Conservation (phyloP, 495 filamentous ascomycete species). For the Neurospora pannonica region DNA sequence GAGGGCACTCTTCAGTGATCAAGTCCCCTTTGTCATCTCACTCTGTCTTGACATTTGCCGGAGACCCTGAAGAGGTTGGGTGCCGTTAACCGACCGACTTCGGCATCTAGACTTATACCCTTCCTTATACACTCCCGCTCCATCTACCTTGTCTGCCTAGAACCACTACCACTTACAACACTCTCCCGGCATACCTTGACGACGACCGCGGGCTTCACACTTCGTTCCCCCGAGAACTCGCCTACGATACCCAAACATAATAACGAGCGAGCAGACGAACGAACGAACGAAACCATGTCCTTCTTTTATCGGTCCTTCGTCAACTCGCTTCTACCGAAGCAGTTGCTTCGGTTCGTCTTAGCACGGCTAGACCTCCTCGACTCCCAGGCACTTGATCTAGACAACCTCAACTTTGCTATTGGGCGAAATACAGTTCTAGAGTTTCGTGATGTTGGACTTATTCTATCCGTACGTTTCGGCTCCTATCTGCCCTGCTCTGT, state of each 20-base stretch:
- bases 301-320: slow-evolving; percentile 56
- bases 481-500: not conserved
- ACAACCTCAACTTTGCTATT: slow-evolving; percentile 67
- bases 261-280: not conserved
- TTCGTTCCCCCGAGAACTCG: not conserved
- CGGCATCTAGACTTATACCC: not conserved
- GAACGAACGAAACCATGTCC: slow-evolving; percentile 30
- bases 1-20: not conserved
- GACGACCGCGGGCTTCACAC: not conserved
- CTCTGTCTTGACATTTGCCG: not conserved
- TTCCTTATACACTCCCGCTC: not conserved
- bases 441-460: slow-evolving; percentile 69
- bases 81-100: not conserved
- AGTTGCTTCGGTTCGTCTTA: slow-evolving; percentile 69
- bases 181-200: not conserved
- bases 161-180: not conserved
- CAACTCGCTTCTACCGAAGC: slow-evolving; percentile 65
- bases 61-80: not conserved
- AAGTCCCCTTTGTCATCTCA: not conserved
- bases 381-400: slow-evolving; percentile 65
- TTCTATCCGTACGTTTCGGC: slow-evolving; percentile 24
- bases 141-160: not conserved
- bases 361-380: slow-evolving; percentile 74
- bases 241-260: not conserved
- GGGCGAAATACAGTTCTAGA: slow-evolving; percentile 71